Percentiles rank a stretch among this genome's conserved stretches.
Evolutionary conservation across 2,329 filamentous ascomycete genomes (phyloP).

Genomic region (Stenocarpella maydis): DNA sequence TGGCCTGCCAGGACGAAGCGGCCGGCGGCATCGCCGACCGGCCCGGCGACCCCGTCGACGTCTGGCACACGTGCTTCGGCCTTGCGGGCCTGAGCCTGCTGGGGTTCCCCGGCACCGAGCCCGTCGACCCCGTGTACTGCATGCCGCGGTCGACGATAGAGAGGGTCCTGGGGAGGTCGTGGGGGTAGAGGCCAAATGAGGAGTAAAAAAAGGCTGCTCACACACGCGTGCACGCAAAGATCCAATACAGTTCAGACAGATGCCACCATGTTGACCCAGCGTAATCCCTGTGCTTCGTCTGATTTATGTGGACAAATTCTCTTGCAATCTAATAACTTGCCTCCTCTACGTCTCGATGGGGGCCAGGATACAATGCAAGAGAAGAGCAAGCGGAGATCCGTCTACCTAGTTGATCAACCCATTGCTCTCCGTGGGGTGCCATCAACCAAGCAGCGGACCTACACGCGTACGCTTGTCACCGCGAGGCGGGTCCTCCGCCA

Average conservation of each 20-base stretch:
- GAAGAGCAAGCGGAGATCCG: constrained; percentile 53
- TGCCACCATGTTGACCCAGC: background rate
- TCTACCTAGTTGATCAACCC: constrained; percentile 27
- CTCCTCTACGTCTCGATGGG: constrained; percentile 57
- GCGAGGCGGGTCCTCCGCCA: background rate
- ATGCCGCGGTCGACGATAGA: constrained; percentile 75
- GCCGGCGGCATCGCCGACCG: constrained; percentile 87
- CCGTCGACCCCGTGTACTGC: constrained; percentile 89
- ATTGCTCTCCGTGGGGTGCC: constrained; percentile 3
- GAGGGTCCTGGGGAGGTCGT: constrained; percentile 59
- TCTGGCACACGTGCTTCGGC: constrained; percentile 94
- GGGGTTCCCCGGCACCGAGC: constrained; percentile 76
- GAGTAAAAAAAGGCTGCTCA: background rate
- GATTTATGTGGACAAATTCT: constrained; percentile 51
- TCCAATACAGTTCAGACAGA: too few relatives aligned
- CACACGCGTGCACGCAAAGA: too few relatives aligned
- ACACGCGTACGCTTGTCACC: background rate
- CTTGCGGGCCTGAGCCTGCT: constrained; percentile 88
- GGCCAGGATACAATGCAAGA: constrained; percentile 76
- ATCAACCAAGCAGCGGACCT: constrained; percentile 27
- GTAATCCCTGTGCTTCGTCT: background rate
- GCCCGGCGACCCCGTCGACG: constrained; percentile 94
- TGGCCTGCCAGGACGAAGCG: constrained; percentile 87
- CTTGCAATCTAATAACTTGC: constrained; percentile 76
- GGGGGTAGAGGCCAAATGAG: constrained; percentile 4